Conservation (phyloP, 164 flowering plant genomes). For the Stephania japonica region DNA sequence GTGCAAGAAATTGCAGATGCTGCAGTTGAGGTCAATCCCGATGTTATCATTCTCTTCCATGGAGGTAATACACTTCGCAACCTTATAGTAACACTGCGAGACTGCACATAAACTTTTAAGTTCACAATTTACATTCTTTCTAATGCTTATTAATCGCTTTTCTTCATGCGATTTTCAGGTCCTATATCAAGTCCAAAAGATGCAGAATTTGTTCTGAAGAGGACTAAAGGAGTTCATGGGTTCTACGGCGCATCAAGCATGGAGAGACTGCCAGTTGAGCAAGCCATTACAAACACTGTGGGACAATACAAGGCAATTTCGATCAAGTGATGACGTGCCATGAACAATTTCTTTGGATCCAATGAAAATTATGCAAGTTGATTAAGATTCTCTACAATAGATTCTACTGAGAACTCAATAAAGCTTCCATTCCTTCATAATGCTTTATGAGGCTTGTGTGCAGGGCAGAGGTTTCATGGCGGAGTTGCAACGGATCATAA, state of each 20-base stretch:
- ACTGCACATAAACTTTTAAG: no score
- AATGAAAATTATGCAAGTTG: neutral
- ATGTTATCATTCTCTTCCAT: constrained; percentile 81
- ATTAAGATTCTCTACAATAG: neutral
- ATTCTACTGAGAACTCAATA: neutral
- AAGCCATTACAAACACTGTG: constrained; percentile 71
- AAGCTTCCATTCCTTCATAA: neutral
- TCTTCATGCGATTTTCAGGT: constrained; percentile 45
- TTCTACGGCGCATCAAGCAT: constrained; percentile 96
- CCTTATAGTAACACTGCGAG: neutral
- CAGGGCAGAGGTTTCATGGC: no score
- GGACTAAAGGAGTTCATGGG: constrained; percentile 81
- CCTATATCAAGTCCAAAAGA: constrained; percentile 84
- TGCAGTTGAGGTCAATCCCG: constrained; percentile 59
- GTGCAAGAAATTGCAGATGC: constrained; percentile 96
- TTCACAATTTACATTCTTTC: neutral
- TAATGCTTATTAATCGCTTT: neutral
- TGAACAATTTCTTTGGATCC: neutral
- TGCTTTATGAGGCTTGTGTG: no score
- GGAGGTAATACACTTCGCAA: constrained; percentile 50
- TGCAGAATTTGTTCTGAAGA: constrained; percentile 71
- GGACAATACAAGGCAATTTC: constrained; percentile 69
- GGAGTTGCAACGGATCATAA: no score
- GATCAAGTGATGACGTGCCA: constrained; percentile 34
- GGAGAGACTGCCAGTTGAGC: constrained; percentile 95